Conservation (phyloP, 371 early-diverging fungal species). For the Mucor circinelloides region DNA sequence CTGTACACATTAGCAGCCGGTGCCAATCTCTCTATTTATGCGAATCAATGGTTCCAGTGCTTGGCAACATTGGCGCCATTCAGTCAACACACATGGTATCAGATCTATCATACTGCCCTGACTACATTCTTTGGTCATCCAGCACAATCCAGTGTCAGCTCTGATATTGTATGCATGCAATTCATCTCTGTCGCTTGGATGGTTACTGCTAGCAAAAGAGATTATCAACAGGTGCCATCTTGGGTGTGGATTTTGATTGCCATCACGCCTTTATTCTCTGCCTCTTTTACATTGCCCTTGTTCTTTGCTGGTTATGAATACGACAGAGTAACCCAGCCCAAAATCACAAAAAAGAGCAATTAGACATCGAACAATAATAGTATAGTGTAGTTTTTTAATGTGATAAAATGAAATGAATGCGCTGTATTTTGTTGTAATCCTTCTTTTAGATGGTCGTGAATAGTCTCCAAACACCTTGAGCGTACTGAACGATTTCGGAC, state of each 20-base stretch:
- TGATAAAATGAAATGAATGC: neutral
- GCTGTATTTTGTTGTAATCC: neutral
- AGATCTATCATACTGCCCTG: neutral
- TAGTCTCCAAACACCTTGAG: slow-evolving; percentile 87
- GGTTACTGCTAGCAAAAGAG: slow-evolving; percentile 8
- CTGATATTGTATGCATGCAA: slow-evolving; percentile 37
- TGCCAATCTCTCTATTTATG: slow-evolving; percentile 32
- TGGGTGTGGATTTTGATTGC: slow-evolving; percentile 13
- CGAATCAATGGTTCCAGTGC: slow-evolving; percentile 26
- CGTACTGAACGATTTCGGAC: slow-evolving; percentile 91
- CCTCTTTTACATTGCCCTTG: slow-evolving; percentile 52
- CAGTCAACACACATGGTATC: neutral
- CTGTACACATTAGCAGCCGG: slow-evolving; percentile 36
- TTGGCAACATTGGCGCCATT: neutral
- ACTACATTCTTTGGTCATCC: slow-evolving; percentile 37
- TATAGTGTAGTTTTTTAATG: neutral
- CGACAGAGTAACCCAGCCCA: neutral
- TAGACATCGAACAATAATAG: neutral
- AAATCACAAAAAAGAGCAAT: neutral
- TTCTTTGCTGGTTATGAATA: slow-evolving; percentile 48
- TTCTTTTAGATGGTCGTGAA: slow-evolving; percentile 68
- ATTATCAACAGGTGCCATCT: neutral
- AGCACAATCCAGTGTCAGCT: slow-evolving; percentile 46
- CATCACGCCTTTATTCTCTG: slow-evolving; percentile 44
- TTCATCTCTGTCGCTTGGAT: slow-evolving; percentile 39